Conservation (phyloP, 2,329 filamentous ascomycete genomes). For the Clonostachys byssicola region DNA sequence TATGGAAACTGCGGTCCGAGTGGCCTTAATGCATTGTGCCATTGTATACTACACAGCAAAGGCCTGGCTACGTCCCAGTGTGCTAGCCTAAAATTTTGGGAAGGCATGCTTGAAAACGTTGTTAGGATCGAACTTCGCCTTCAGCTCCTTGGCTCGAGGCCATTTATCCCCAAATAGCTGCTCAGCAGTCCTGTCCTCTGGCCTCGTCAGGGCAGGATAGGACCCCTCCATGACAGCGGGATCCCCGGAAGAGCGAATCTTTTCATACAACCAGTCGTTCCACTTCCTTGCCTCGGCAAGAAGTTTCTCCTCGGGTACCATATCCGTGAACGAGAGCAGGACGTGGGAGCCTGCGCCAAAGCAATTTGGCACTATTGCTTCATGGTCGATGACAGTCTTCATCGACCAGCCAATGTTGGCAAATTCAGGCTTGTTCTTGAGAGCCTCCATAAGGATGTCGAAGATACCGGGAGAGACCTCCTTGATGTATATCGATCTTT, state of each 20-base stretch:
- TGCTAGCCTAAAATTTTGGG: background rate
- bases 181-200: background rate
- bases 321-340: background rate
- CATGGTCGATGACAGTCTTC: background rate
- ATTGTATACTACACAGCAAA: too few species aligned
- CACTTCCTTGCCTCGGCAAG: background rate
- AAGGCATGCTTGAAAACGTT: constrained; percentile 2
- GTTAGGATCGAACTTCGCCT: constrained; percentile 1
- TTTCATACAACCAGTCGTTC: background rate
- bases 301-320: background rate
- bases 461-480: background rate
- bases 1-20: too few species aligned
- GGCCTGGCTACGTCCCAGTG: too few species aligned
- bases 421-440: background rate
- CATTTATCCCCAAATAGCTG: constrained; percentile 1
- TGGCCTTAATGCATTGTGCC: too few species aligned
- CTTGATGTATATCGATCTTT: background rate
- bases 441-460: background rate
- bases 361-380: background rate
- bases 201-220: background rate
- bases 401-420: background rate
- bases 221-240: background rate
- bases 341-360: background rate
- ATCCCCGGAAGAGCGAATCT: background rate
- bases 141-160: background rate